Evolutionary conservation across 345 rosid species (phyloP).

Genomic region (Hibiscus mutabilis): DNA sequence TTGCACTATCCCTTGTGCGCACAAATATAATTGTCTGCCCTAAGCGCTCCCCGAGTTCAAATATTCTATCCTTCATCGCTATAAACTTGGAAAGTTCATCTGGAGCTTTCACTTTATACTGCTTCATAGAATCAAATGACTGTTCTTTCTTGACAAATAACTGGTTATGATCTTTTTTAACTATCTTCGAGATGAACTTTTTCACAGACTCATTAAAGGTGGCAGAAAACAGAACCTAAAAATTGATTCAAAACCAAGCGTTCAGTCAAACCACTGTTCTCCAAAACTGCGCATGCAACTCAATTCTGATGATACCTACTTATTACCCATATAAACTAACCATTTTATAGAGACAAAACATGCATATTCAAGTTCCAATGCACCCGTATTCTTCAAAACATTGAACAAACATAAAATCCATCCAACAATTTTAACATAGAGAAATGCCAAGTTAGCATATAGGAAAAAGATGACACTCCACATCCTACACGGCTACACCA

Average conservation of each 20-base stretch:
- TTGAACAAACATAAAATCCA: background rate
- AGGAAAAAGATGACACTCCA: background rate
- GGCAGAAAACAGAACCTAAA: slow-evolving; percentile 68
- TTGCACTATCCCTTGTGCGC: slow-evolving; percentile 50
- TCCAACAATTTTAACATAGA: background rate
- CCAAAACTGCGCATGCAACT: background rate
- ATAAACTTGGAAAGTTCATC: slow-evolving; percentile 57
- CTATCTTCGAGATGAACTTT: slow-evolving; percentile 53
- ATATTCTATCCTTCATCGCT: slow-evolving; percentile 69
- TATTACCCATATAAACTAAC: background rate
- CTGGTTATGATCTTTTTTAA: slow-evolving; percentile 59
- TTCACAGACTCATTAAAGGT: slow-evolving; percentile 77
- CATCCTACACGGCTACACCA: background rate
- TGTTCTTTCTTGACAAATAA: slow-evolving; percentile 84
- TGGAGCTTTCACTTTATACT: slow-evolving; percentile 78
- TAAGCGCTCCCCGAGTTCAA: slow-evolving; percentile 73
- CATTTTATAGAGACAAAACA: background rate
- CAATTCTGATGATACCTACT: background rate
- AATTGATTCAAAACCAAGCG: background rate
- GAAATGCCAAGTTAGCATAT: background rate
- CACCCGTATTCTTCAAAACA: background rate
- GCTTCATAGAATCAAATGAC: slow-evolving; percentile 73
- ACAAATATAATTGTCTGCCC: slow-evolving; percentile 86
- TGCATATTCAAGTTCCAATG: background rate
- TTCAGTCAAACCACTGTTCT: background rate